Conservation (phyloP, 495 filamentous ascomycete species). For the Lindgomyces ingoldianus region DNA sequence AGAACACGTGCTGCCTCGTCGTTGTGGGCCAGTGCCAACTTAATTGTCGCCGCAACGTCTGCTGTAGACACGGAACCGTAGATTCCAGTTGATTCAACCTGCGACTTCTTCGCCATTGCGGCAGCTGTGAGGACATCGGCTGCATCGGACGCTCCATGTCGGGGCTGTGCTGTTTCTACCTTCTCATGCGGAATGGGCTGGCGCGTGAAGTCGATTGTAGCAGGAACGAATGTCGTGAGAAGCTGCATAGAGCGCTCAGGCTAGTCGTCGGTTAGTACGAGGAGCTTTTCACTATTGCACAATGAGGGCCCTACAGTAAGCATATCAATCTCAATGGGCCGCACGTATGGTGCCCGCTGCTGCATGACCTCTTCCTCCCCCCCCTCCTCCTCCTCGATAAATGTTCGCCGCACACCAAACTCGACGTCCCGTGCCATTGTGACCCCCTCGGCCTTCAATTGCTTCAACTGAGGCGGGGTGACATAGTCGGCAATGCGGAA, state of each 20-base stretch:
- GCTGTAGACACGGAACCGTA: conserved; percentile 59
- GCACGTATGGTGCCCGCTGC: conserved; percentile 26
- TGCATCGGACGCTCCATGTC: conserved; percentile 34
- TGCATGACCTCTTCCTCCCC: conserved; percentile 4
- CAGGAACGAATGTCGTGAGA: conserved; percentile 52
- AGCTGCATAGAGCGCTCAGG: conserved; percentile 52
- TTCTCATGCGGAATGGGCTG: conserved; percentile 46
- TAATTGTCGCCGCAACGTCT: conserved; percentile 55
- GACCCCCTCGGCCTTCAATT: conserved; percentile 47
- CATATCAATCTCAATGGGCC: conserved; percentile 37
- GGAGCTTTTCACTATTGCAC: neutral
- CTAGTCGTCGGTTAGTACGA: conserved; percentile 40
- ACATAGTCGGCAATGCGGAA: conserved; percentile 57
- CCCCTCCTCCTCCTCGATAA: conserved; percentile 23
- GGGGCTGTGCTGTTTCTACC: neutral
- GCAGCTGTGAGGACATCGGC: conserved; percentile 41
- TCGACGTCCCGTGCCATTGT: conserved; percentile 53
- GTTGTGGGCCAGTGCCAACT: conserved; percentile 50
- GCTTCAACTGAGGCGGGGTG: conserved; percentile 46
- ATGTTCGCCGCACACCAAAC: conserved; percentile 25
- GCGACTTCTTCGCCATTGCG: conserved; percentile 33
- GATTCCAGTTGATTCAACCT: conserved; percentile 44
- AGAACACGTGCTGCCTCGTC: conserved; percentile 54
- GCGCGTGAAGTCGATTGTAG: conserved; percentile 56
- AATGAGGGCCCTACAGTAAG: conserved; percentile 26